phyloP scores from a whole-genome alignment of 305 asterid genomes.

The Solanum hybrid region DNA sequence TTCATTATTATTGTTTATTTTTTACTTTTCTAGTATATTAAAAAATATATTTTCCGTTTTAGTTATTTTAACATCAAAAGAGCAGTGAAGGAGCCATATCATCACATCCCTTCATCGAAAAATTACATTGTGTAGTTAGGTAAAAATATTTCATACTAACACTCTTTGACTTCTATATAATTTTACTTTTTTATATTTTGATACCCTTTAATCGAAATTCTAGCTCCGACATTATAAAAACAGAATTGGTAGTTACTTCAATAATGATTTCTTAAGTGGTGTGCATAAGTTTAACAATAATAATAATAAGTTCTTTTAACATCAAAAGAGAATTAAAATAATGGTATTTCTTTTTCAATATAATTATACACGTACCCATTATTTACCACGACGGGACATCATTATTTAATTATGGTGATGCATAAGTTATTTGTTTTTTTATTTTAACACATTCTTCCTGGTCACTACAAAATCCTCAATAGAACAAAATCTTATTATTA shows the following conservation, averaged over 20 bases:
- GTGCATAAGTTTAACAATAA: background rate
- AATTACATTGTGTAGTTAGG: rapidly evolving
- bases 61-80: background rate
- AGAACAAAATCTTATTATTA: background rate
- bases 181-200: too few relatives aligned
- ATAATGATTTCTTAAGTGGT: background rate
- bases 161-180: background rate
- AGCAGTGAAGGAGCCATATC: background rate
- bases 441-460: background rate
- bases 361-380: background rate
- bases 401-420: background rate
- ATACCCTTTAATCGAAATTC: too few relatives aligned
- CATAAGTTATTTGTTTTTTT: background rate
- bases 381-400: background rate
- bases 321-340: background rate
- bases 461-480: background rate
- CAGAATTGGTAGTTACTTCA: background rate
- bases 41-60: background rate
- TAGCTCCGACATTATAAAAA: background rate
- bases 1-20: background rate
- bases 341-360: background rate
- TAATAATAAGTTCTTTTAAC: background rate
- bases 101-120: rapidly evolving
- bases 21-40: background rate
- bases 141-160: too few relatives aligned